Conservation (phyloP, 352 stramenopile species). For the Globisporangium middletonii region DNA sequence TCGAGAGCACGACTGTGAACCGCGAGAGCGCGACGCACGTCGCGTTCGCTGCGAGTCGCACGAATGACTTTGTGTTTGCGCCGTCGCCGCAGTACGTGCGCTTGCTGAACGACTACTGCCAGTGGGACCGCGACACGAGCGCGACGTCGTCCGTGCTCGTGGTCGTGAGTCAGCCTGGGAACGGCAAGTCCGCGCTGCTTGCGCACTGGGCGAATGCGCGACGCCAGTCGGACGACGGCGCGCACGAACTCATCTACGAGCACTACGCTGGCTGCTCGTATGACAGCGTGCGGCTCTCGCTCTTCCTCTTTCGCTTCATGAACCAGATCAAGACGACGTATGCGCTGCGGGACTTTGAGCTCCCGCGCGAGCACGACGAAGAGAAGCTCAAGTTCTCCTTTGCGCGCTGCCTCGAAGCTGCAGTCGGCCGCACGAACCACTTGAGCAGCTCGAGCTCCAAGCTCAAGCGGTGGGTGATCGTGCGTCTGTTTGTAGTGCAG, state of each 20-base stretch:
- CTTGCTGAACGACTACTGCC: constrained; percentile 68
- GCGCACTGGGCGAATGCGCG: constrained; percentile 63
- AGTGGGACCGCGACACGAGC: constrained; percentile 23
- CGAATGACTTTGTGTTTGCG: constrained; percentile 61
- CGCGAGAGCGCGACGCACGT: constrained; percentile 67
- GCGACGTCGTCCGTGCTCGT: constrained; percentile 39
- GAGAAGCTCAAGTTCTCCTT: constrained; percentile 86
- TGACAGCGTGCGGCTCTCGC: constrained; percentile 76
- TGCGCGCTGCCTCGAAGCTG: constrained; percentile 65
- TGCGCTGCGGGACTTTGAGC: constrained; percentile 70
- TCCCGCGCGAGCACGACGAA: constrained; percentile 73
- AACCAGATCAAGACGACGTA: constrained; percentile 69
- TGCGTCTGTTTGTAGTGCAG: not conserved
- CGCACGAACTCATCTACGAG: constrained; percentile 70
- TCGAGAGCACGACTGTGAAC: constrained; percentile 64
- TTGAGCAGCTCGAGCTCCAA: constrained; percentile 26
- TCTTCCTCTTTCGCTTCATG: constrained; percentile 83
- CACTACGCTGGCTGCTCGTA: constrained; percentile 80
- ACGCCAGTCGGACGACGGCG: constrained; percentile 20
- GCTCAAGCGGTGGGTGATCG: constrained; percentile 22
- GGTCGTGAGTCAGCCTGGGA: constrained; percentile 51
- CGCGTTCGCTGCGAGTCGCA: constrained; percentile 70
- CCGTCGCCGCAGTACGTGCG: constrained; percentile 54
- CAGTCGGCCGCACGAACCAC: constrained; percentile 37
- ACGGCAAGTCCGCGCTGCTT: constrained; percentile 75